These are phyloP conservation scores for Fusarium sp. DNA, from an alignment of 2,329 filamentous ascomycete species.

Conservation along the genomic window DNA sequence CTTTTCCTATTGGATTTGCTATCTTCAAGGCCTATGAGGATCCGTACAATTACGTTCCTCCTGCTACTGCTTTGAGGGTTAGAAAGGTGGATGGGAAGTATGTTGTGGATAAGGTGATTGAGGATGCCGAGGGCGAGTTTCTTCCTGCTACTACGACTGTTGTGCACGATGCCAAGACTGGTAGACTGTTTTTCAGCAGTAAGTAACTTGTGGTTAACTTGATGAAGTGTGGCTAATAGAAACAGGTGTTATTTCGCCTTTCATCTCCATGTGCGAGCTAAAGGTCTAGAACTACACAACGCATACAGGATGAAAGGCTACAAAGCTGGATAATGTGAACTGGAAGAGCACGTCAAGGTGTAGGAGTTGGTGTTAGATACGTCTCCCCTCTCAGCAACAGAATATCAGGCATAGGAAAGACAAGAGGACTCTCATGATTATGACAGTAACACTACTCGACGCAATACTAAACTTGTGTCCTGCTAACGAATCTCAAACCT, in stretches of 20 bases:
- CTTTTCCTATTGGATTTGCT: conserved; percentile 23
- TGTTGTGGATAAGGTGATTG: conserved; percentile 38
- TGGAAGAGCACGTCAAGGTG: too few relatives aligned
- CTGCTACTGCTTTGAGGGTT: conserved; percentile 25
- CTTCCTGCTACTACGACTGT: conserved; percentile 39
- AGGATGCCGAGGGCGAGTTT: conserved; percentile 31
- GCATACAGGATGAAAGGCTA: not conserved
- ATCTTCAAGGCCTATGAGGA: conserved; percentile 30
- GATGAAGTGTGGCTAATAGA: not conserved
- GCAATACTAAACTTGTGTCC: too few relatives aligned
- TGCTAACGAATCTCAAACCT: not conserved
- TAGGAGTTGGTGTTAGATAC: too few relatives aligned
- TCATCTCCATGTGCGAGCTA: conserved; percentile 39
- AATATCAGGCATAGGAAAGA: too few relatives aligned
- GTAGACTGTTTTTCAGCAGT: conserved; percentile 41
- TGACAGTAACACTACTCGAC: too few relatives aligned
- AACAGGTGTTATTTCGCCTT: conserved; percentile 41
- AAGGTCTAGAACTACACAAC: conserved; percentile 1
- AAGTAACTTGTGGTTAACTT: not conserved
- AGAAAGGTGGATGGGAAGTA: conserved; percentile 11
- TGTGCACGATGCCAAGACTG: conserved; percentile 40
- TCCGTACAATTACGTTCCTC: conserved; percentile 11
- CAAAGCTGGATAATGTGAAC: too few relatives aligned
- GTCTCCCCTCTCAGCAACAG: too few relatives aligned
- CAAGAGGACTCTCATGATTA: too few relatives aligned